Conservation (phyloP, 345 rosid species). For the Eutrema heterophyllum region DNA sequence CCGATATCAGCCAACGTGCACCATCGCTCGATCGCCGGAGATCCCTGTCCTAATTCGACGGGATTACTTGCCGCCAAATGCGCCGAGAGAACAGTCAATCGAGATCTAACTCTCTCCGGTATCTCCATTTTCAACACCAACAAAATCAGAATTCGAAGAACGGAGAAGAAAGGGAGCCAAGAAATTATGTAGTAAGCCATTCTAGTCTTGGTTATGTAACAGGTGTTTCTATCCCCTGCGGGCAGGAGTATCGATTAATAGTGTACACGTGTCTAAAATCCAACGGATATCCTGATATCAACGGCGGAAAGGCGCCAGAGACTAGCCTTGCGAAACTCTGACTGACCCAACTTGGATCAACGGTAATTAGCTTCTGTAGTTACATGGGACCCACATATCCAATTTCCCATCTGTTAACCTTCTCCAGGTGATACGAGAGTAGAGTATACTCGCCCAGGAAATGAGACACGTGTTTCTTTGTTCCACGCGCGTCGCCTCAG, state of each 20-base stretch:
- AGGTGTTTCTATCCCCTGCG: not conserved
- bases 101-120: slow-evolving; percentile 38
- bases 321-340: not conserved
- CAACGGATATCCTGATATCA: not conserved
- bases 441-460: not conserved
- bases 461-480: not conserved
- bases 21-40: slow-evolving; percentile 44
- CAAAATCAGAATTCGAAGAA: not conserved
- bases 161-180: slow-evolving; percentile 9
- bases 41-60: not conserved
- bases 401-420: not conserved
- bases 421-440: not conserved
- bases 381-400: slow-evolving; percentile 9
- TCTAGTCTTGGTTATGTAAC: not conserved
- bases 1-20: slow-evolving; percentile 41
- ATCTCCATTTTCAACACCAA: slow-evolving; percentile 18
- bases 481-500: not conserved
- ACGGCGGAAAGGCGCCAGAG: no score
- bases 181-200: not conserved
- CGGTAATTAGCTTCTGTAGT: not conserved
- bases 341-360: not conserved
- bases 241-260: not conserved
- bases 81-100: slow-evolving; percentile 66
- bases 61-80: slow-evolving; percentile 39
- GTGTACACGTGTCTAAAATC: not conserved